These are phyloP conservation scores for Diaporthe ilicicola DNA, from an alignment of 2,329 filamentous ascomycete genomes.

Conservation along the genomic window DNA sequence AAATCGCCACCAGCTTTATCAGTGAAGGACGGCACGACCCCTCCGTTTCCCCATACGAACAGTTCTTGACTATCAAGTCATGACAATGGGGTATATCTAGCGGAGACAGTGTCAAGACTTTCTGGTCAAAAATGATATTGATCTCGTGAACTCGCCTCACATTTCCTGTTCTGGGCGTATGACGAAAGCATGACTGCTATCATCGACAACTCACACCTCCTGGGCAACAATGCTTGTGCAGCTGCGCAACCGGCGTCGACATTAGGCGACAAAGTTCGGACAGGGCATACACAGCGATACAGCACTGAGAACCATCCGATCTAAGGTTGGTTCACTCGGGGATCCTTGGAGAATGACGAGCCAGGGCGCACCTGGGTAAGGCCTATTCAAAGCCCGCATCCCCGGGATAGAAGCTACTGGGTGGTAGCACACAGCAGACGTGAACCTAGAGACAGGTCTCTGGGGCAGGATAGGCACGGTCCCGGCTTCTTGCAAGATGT, in stretches of 20 bases:
- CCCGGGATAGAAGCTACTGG: background rate
- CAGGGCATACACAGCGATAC: background rate
- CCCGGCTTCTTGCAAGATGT: background rate
- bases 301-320: background rate
- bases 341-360: background rate
- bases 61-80: background rate
- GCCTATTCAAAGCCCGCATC: background rate
- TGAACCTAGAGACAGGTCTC: background rate
- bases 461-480: conserved; percentile 5
- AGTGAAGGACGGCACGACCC: too few species aligned
- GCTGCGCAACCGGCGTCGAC: background rate
- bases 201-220: background rate
- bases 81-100: background rate
- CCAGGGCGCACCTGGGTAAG: background rate
- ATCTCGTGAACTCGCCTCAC: background rate
- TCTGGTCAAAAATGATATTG: background rate
- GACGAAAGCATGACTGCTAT: background rate
- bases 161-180: background rate
- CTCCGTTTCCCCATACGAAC: background rate
- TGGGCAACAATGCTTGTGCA: background rate
- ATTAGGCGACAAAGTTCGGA: background rate
- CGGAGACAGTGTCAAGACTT: background rate
- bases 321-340: background rate
- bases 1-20: background rate
- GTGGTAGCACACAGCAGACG: background rate